Percentiles rank a stretch among this genome's conserved stretches.
Evolutionary conservation across 192 early-diverging fungal genomes (phyloP).

Genomic region (Phycomyces blakesleeanus): DNA sequence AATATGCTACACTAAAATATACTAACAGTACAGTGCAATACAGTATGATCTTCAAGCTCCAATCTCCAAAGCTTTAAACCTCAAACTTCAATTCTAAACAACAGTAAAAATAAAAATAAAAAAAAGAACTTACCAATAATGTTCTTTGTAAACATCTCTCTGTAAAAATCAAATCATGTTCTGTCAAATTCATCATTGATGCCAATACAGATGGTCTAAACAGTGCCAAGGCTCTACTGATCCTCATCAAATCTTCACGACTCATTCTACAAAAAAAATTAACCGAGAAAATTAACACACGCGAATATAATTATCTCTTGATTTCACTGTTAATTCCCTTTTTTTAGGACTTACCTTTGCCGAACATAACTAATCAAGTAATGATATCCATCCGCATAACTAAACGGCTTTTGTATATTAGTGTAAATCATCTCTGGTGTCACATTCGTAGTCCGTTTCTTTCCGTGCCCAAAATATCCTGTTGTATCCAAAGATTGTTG

Average conservation of each 20-base stretch:
- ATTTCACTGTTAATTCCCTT: too few species aligned
- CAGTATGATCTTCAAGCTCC: too few species aligned
- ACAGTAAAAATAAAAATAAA: too few species aligned
- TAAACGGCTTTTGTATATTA: constrained; percentile 79
- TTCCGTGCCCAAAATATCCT: constrained; percentile 1
- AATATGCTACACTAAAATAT: too few species aligned
- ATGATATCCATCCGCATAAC: constrained; percentile 91
- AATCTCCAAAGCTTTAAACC: too few species aligned
- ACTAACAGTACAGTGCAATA: too few species aligned
- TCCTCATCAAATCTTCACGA: constrained; percentile 83
- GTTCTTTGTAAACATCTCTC: constrained; percentile 96
- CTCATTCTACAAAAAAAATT: constrained; percentile 77
- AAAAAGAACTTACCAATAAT: constrained; percentile 56
- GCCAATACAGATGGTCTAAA: constrained; percentile 94
- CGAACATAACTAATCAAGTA: constrained; percentile 83
- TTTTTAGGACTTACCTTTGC: constrained; percentile 46
- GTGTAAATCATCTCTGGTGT: constrained; percentile 76
- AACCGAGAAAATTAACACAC: too few species aligned
- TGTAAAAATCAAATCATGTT: constrained; percentile 91
- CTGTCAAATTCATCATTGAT: constrained; percentile 88
- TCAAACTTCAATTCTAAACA: too few species aligned
- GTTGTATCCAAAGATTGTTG: constrained; percentile 10
- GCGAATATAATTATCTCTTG: too few species aligned
- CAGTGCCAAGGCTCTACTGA: constrained; percentile 83
- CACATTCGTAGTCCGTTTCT: constrained; percentile 23